Conservation (phyloP, 495 filamentous ascomycete species). For the Hypoxylon subgilvum region DNA sequence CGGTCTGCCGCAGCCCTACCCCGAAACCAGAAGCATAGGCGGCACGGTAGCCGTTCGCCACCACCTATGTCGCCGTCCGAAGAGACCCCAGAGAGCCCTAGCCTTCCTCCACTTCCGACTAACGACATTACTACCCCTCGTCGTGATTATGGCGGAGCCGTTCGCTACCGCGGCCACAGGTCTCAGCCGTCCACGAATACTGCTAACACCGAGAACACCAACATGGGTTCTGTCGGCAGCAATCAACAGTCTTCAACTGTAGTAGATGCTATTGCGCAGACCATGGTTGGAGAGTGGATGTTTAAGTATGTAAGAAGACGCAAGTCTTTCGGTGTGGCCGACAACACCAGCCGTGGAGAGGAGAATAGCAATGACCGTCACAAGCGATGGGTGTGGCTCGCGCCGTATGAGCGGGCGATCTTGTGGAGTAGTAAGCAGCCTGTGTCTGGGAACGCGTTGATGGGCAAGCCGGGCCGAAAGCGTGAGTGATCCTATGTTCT, state of each 20-base stretch:
- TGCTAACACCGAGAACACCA: conserved; percentile 58
- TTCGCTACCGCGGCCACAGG: conserved; percentile 51
- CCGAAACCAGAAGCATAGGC: conserved; percentile 50
- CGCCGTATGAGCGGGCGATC: conserved; percentile 91
- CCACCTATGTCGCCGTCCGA: conserved; percentile 70
- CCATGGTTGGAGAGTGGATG: conserved; percentile 99
- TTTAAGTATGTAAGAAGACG: conserved; percentile 95
- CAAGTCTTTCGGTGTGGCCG: conserved; percentile 86
- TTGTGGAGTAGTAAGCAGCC: conserved; percentile 99
- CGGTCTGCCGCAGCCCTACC: conserved; percentile 79
- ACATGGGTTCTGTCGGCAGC: conserved; percentile 61
- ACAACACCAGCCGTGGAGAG: conserved; percentile 61
- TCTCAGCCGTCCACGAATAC: conserved; percentile 63
- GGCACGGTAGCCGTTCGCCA: conserved; percentile 66
- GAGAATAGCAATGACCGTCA: conserved; percentile 74
- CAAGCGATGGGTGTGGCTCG: conserved; percentile 98
- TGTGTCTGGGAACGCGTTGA: conserved; percentile 79
- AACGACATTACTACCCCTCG: conserved; percentile 73
- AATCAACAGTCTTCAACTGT: conserved; percentile 75
- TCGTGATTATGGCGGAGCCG: conserved; percentile 45
- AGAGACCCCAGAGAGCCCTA: conserved; percentile 71
- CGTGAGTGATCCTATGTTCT: conserved; percentile 64
- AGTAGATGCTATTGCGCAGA: conserved; percentile 97
- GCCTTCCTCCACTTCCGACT: conserved; percentile 71
- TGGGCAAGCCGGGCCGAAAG: conserved; percentile 96